These are phyloP conservation scores for Effrenium voratum DNA, from an alignment of 73 alveolate species.

Conservation along the genomic window DNA sequence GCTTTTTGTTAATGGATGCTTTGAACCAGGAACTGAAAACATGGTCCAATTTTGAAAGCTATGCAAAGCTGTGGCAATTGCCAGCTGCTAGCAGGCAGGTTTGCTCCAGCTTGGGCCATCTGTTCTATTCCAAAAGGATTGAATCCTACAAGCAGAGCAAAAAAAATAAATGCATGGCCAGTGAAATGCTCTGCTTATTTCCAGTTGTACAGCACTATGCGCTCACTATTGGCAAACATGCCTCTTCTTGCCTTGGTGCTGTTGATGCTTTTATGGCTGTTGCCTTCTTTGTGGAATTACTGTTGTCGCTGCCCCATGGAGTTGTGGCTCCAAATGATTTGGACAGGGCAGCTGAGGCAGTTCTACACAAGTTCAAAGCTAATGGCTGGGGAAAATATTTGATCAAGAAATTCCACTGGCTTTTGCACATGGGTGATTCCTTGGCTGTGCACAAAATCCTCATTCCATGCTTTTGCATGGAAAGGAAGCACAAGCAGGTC, in stretches of 20 bases:
- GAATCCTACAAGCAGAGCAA: background rate
- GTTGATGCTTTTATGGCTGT: background rate
- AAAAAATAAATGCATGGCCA: background rate
- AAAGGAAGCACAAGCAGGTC: slow-evolving; percentile 38
- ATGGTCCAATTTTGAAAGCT: too few relatives aligned
- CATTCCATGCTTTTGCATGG: slow-evolving; percentile 36
- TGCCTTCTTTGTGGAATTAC: background rate
- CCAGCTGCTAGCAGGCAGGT: background rate
- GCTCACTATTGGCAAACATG: background rate
- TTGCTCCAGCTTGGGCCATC: too few relatives aligned
- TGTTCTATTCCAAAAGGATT: background rate
- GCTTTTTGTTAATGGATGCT: background rate
- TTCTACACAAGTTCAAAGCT: background rate
- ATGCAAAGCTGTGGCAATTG: background rate
- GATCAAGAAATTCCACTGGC: slow-evolving; percentile 20
- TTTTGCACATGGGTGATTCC: background rate
- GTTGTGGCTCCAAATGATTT: background rate
- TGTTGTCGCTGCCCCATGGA: background rate
- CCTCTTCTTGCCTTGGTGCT: background rate
- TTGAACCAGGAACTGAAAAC: too few relatives aligned
- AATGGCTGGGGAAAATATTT: background rate
- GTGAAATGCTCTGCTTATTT: background rate
- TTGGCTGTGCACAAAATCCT: background rate
- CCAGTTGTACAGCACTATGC: background rate
- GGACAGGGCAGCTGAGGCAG: background rate